Percentiles rank a stretch among this genome's conserved stretches.
Conservation (phyloP, 2,329 filamentous ascomycete genomes). For the Paracoccidioides lutzii region DNA sequence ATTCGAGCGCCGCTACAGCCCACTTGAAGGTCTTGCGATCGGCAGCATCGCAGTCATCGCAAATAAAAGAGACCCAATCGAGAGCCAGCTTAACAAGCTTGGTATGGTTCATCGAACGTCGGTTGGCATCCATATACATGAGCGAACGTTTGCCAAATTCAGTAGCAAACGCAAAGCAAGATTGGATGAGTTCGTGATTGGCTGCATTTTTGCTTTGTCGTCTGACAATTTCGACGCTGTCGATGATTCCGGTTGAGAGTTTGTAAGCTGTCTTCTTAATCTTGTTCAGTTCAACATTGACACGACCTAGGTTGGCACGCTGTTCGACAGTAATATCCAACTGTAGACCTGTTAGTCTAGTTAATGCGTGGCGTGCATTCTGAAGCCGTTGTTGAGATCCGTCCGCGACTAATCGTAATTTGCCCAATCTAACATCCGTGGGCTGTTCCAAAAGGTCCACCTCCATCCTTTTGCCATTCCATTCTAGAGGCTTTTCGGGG, state of each 20-base stretch:
- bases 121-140: conserved; percentile 88
- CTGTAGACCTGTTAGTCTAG: conserved; percentile 67
- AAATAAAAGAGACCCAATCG: conserved; percentile 97
- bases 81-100: conserved; percentile 86
- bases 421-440: conserved; percentile 73
- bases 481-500: conserved; percentile 64
- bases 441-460: conserved; percentile 63
- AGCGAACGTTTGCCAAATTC: conserved; percentile 94
- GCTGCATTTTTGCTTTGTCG: conserved; percentile 62
- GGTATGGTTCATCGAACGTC: conserved; percentile 92
- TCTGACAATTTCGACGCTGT: conserved; percentile 87
- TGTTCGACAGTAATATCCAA: conserved; percentile 85
- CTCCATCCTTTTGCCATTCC: conserved; percentile 66
- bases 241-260: conserved; percentile 95
- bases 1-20: conserved; percentile 90
- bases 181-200: conserved; percentile 92
- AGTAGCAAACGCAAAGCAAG: conserved; percentile 96
- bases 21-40: conserved; percentile 95
- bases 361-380: conserved; percentile 65
- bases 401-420: conserved; percentile 77
- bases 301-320: conserved; percentile 81
- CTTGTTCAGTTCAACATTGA: conserved; percentile 80
- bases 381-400: conserved; percentile 67
- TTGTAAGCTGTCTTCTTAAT: conserved; percentile 95
- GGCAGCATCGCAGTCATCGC: conserved; percentile 86